Base-by-base conservation (phyloP, 1,284 basidiomycete species). In the Prillingera fragicola region DNA sequence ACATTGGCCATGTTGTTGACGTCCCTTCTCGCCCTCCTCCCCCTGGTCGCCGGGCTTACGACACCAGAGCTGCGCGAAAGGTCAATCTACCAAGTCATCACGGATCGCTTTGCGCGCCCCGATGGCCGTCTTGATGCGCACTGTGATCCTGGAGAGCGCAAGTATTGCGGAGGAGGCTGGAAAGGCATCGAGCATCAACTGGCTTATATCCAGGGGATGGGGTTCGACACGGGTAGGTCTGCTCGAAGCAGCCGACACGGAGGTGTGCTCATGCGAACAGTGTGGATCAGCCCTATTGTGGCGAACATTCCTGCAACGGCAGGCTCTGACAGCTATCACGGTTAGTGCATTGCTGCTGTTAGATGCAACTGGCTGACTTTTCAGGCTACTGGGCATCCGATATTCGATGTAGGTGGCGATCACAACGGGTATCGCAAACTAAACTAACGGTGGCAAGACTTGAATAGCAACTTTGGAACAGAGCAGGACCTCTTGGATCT, bases 381-480 rank as follows among this genome's bases (percentile, higher is more conserved):
- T 9, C 25, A 65, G 68, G 70, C 4, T 73, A 73, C 45, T 74
- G 70, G 71, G 55, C 65, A 4, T 50, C 59, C 1, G 58, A 72
- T 40, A 67, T 71, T 25, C 49, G 48, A 19, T 33, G 67, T 65
- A 27, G 18, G 58, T 45, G n/a, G n/a, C 5, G n/a, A 5, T 8
- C 3, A 5, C 10, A 22, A 32, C 19, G 21, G 18, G n/a, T n/a
- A n/a, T n/a, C n/a, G n/a, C n/a, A n/a, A n/a, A n/a, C n/a, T 22
- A 17, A 17, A 17, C 43, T 45, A 15, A 45, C 23, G 10, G 10
- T n/a, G n/a, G n/a, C n/a, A 25, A 63, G 62, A 64, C 42, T 59
- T 74, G 33, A 76, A 76, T 55, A 40, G 52, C 6, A 60, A 71
- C 38, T 77, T 75, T 45, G 75, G 75, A 3, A 64, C 67, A 2